Conservation (phyloP, 2,329 filamentous ascomycete species). For the Davidsoniella eucalypti region DNA sequence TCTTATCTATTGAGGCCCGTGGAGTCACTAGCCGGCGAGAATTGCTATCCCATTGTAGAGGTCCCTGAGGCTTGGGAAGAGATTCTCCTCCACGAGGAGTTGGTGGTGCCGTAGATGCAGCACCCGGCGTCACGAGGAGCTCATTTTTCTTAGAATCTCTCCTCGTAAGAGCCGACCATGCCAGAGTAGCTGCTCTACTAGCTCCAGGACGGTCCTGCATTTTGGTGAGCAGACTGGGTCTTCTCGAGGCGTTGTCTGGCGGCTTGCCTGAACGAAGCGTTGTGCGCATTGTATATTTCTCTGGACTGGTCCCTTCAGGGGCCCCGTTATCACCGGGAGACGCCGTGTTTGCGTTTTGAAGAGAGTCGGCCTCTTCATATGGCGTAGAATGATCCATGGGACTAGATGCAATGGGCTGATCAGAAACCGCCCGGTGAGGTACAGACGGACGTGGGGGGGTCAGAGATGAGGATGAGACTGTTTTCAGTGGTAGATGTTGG, state of each 20-base stretch:
- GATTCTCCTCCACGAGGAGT: constrained; percentile 17
- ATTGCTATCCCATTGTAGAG: constrained; percentile 37
- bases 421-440: constrained; percentile 13
- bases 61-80: constrained; percentile 15
- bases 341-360: neutral
- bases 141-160: constrained; percentile 18
- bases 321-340: constrained; percentile 23
- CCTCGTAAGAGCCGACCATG: constrained; percentile 31
- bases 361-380: neutral
- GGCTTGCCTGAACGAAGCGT: constrained; percentile 37
- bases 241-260: constrained; percentile 26
- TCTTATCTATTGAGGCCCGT: constrained; percentile 9
- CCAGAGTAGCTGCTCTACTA: constrained; percentile 47
- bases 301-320: constrained; percentile 27
- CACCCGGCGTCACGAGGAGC: constrained; percentile 15
- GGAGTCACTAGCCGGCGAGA: constrained; percentile 31
- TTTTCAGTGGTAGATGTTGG: too few relatives aligned
- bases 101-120: constrained; percentile 14
- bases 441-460: neutral
- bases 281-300: constrained; percentile 45
- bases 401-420: constrained; percentile 1
- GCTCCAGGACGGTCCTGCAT: constrained; percentile 23
- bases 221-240: constrained; percentile 19
- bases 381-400: neutral
- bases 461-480: neutral